Evolutionary conservation across 208 protist species (phyloP).

Genomic region (Trichomonas vaginalis): DNA sequence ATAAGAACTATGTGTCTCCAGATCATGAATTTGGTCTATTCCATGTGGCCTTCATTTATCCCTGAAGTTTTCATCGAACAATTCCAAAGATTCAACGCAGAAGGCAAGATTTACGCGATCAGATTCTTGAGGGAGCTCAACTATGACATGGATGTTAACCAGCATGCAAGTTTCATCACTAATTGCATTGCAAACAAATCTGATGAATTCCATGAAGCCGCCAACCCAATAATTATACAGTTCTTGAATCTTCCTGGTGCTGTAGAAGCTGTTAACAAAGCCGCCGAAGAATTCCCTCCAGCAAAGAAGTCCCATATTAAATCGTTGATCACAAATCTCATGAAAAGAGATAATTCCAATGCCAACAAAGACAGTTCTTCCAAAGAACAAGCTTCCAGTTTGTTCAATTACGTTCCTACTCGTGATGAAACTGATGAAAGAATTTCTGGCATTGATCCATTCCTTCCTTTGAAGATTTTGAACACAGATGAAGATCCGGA

Average conservation of each 20-base stretch:
- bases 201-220: background rate
- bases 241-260: background rate
- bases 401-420: background rate
- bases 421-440: background rate
- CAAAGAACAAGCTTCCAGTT: background rate
- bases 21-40: background rate
- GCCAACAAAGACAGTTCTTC: background rate
- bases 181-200: background rate
- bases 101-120: background rate
- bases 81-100: background rate
- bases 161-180: background rate
- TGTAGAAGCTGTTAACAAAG: background rate
- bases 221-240: background rate
- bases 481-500: background rate
- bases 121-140: background rate
- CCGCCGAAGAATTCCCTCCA: background rate
- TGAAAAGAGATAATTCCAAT: background rate
- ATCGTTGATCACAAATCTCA: background rate
- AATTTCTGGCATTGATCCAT: background rate
- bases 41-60: background rate
- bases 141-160: background rate
- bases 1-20: background rate
- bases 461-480: background rate
- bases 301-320: background rate
- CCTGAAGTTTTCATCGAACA: background rate